Evolutionary conservation across 2,329 filamentous ascomycete species (phyloP), one percentile per base, ranked within the genome.

Genomic region (Huntiella abstrusa): DNA sequence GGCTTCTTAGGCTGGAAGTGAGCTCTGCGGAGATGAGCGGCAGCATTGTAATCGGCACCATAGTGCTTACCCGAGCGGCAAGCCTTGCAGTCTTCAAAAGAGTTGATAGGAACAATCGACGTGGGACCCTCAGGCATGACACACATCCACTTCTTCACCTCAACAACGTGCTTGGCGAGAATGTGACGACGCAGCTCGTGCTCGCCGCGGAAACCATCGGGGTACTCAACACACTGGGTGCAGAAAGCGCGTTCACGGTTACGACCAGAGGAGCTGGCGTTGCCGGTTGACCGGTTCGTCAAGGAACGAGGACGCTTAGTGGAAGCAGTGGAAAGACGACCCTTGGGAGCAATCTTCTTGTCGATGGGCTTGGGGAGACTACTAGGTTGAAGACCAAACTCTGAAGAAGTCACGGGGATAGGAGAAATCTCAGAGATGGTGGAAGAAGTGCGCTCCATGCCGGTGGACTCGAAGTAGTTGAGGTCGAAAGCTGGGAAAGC

Each of bases 21-120:
- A 0, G 81, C 80, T 43, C 88, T 77, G 37, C 87, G 74, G 6
- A 96, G 70, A 58, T 96, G 88, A 0, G 86, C 88, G 0, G 86
- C 86, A 0, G 87, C 88, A 55, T 96, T 96, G 64, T 96, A 95
- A 63, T 95, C 91, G 12, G 83, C 83, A 3, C 82, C 82, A 55
- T 96, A 96, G 49, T 74, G 71, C 66, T 94, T 95, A 47, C 71
- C 64, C 39, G 71, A 70, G 42, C 70, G 71, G 60, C 88, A 96
- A 41, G 82, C 74, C 61, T 93, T 93, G 72, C 87, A 95, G 53
- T 81, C 80, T 43, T 68, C 66, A 33, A 96, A 71, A 36, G 86
- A 78, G 40, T 47, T 49, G 35, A 49, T 46, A 4, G 51, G 46
- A 7, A 28, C 34, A 11, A 50, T 15, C 1, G 19, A 17, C 8